A percentile compares a stretch with the other conserved stretches of the same genome.
These are phyloP conservation scores for Monosporozyma solicola DNA, from an alignment of 805 yeast species.

Conservation along the genomic window DNA sequence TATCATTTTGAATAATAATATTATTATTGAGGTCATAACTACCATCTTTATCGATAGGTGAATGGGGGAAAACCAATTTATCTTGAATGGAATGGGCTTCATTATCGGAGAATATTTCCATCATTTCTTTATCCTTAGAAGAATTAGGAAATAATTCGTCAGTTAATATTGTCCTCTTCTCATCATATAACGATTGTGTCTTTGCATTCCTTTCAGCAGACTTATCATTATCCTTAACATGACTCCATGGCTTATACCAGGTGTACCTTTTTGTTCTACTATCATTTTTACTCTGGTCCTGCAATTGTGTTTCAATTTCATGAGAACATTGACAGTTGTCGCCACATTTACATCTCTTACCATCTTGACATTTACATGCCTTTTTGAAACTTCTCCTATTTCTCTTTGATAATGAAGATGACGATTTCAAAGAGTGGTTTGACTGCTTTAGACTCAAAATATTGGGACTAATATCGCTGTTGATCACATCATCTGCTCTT, in stretches of 20 bases:
- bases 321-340: background rate
- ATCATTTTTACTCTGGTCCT: background rate
- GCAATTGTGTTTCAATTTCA: background rate
- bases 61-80: background rate
- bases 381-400: background rate
- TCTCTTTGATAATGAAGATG: background rate
- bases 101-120: background rate
- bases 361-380: background rate
- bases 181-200: background rate
- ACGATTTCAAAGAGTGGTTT: background rate
- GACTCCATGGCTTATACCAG: background rate
- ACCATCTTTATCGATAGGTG: background rate
- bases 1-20: background rate
- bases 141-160: background rate
- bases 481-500: background rate
- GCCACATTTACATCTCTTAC: slow-evolving; percentile 1
- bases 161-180: background rate
- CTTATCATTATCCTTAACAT: background rate
- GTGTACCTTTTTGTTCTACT: background rate
- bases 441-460: background rate
- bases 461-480: background rate
- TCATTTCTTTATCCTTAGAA: background rate
- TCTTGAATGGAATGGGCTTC: background rate
- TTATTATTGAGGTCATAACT: background rate
- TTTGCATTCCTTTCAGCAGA: background rate